Evolutionary conservation across 495 filamentous ascomycete genomes (phyloP).

Genomic region (Melanomma pulvis-pyrius): DNA sequence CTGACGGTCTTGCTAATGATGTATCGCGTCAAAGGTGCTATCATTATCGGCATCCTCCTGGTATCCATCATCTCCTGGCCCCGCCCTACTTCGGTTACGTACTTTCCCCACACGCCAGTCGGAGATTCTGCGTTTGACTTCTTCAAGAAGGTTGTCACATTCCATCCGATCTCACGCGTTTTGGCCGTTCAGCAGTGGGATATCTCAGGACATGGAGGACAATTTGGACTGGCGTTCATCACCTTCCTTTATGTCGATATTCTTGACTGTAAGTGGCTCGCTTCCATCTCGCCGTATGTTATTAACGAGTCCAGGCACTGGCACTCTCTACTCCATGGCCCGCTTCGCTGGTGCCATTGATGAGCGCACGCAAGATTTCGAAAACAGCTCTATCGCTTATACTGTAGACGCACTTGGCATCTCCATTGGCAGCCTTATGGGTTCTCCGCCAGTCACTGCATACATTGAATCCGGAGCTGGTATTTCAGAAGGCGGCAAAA

Average conservation of each 20-base stretch:
- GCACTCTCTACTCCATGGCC: conserved; percentile 82
- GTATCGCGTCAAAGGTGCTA: conserved; percentile 80
- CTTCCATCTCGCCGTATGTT: not conserved
- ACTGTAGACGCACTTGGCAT: conserved; percentile 77
- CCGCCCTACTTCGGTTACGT: conserved; percentile 69
- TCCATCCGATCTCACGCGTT: conserved; percentile 70
- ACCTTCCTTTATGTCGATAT: conserved; percentile 89
- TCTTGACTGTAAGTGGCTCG: conserved; percentile 55
- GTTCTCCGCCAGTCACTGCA: conserved; percentile 75
- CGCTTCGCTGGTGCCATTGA: conserved; percentile 75
- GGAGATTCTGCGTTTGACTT: conserved; percentile 74
- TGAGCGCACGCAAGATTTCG: conserved; percentile 73
- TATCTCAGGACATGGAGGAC: conserved; percentile 61
- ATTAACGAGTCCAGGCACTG: conserved; percentile 49
- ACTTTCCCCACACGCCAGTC: conserved; percentile 69
- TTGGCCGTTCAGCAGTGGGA: conserved; percentile 71
- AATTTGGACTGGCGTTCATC: conserved; percentile 78
- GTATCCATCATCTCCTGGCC: conserved; percentile 88
- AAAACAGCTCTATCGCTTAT: conserved; percentile 75
- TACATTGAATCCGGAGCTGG: conserved; percentile 84
- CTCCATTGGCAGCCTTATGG: conserved; percentile 75
- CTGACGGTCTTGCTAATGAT: conserved; percentile 76
- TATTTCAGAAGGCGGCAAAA: conserved; percentile 80
- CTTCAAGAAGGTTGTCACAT: conserved; percentile 80
- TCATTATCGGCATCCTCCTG: conserved; percentile 76